Conservation (phyloP, 441 rosid species). For the Pelargonium australe region DNA sequence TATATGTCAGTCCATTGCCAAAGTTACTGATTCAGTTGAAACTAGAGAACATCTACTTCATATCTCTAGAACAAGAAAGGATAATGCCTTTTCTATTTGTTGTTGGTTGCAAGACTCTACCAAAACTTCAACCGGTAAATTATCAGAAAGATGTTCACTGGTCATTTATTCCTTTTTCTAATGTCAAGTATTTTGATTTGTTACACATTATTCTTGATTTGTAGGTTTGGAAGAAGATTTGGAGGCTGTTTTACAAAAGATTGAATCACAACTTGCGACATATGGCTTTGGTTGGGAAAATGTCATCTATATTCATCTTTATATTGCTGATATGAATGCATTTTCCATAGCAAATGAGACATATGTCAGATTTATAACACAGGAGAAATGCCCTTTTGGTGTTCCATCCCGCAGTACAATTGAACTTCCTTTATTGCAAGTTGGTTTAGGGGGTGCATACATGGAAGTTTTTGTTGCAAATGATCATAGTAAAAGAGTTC, state of each 20-base stretch:
- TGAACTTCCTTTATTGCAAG: constrained; percentile 73
- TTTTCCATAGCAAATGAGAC: constrained; percentile 73
- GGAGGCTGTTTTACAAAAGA: constrained; percentile 36
- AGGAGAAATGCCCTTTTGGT: constrained; percentile 82
- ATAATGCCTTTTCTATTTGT: constrained; percentile 54
- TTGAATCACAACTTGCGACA: constrained; percentile 51
- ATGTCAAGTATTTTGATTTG: constrained; percentile 6
- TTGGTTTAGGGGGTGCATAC: constrained; percentile 67
- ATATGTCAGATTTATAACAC: constrained; percentile 75
- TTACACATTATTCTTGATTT: constrained; percentile 13
- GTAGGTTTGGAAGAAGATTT: constrained; percentile 77
- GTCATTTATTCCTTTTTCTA: constrained; percentile 9
- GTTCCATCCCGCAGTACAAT: constrained; percentile 99
- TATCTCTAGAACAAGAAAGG: constrained; percentile 47
- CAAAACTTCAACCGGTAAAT: constrained; percentile 50
- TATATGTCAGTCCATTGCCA: constrained; percentile 26
- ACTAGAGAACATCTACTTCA: constrained; percentile 35
- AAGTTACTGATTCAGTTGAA: constrained; percentile 33
- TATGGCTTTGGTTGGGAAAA: constrained; percentile 64
- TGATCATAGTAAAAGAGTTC: constrained; percentile 69
- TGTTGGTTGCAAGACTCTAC: constrained; percentile 68
- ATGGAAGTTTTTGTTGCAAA: constrained; percentile 71
- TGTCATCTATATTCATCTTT: constrained; percentile 77
- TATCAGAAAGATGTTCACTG: constrained; percentile 5
- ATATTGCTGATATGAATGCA: constrained; percentile 75